Percentiles rank a stretch among this genome's conserved stretches.
These are phyloP conservation scores for Penicillium sp. DNA, from an alignment of 2,329 filamentous ascomycete species.

Conservation along the genomic window DNA sequence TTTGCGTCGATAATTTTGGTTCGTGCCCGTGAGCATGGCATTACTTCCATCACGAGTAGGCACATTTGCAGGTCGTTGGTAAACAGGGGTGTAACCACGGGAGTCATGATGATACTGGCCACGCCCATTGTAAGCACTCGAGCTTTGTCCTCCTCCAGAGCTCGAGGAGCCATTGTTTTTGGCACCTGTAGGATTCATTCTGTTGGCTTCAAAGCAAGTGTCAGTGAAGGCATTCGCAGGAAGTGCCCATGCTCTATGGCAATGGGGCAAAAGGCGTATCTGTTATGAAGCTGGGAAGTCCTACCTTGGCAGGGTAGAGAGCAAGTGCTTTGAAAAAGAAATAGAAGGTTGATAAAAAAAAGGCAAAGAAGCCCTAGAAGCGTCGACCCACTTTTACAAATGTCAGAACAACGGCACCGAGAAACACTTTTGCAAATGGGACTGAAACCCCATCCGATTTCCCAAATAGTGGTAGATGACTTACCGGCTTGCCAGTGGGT, in stretches of 20 bases:
- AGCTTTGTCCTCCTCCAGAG: not conserved
- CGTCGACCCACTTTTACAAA: too few species aligned
- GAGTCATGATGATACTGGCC: slow-evolving; percentile 19
- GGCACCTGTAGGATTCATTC: not conserved
- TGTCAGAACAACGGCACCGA: too few species aligned
- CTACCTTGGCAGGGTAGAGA: too few species aligned
- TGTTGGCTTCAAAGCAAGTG: not conserved
- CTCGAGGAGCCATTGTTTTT: not conserved
- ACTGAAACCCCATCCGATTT: too few species aligned
- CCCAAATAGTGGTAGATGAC: too few species aligned
- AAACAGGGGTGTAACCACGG: slow-evolving; percentile 14
- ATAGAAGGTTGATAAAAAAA: too few species aligned
- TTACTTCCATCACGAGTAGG: slow-evolving; percentile 21
- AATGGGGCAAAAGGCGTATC: too few species aligned
- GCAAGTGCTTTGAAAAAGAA: too few species aligned
- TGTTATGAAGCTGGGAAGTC: too few species aligned
- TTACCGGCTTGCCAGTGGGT: too few species aligned
- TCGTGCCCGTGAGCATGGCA: slow-evolving; percentile 28
- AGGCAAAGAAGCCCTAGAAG: too few species aligned
- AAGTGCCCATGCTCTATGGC: not conserved
- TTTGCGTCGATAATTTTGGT: slow-evolving; percentile 31
- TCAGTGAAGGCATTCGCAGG: not conserved
- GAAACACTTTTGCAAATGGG: too few species aligned
- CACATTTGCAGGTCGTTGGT: slow-evolving; percentile 11
- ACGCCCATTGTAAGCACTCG: not conserved